Evolutionary conservation across 2,329 filamentous ascomycete genomes (phyloP).

Genomic region (Epichloe brachyelytri): DNA sequence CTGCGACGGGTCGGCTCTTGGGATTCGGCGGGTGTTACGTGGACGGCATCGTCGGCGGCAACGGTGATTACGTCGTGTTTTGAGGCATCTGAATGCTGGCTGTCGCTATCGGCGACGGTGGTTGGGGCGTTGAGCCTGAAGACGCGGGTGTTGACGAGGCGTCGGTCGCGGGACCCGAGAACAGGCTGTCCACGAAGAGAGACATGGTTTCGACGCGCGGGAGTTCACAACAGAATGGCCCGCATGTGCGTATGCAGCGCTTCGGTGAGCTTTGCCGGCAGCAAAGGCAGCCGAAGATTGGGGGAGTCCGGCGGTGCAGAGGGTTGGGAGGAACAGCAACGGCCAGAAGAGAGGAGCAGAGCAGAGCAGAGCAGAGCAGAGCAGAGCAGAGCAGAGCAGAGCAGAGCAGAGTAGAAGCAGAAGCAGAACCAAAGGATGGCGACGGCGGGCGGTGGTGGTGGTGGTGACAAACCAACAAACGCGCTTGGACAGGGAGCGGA

Average conservation of each 20-base stretch:
- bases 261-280: conserved; percentile 5
- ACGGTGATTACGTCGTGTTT: conserved; percentile 26
- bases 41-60: conserved; percentile 13
- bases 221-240: not conserved
- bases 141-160: conserved; percentile 40
- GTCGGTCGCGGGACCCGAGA: conserved; percentile 21
- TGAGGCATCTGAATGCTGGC: conserved; percentile 35
- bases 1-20: conserved; percentile 13
- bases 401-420: not conserved
- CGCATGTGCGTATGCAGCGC: conserved; percentile 3
- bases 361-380: not conserved
- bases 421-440: not conserved
- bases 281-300: conserved; percentile 3
- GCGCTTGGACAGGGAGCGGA: not conserved
- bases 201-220: conserved; percentile 14
- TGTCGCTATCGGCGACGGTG: conserved; percentile 49
- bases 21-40: conserved; percentile 12
- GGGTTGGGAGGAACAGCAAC: not conserved
- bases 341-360: not conserved
- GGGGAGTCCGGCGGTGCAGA: not conserved
- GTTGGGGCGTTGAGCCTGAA: conserved; percentile 53
- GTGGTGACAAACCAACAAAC: not conserved
- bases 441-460: not conserved
- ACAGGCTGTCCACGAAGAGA: conserved; percentile 21
- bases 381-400: not conserved